Percentiles rank a stretch among this genome's conserved stretches.
Evolutionary conservation across 306 rosid species (phyloP).

Genomic region (Prunus campanulata): DNA sequence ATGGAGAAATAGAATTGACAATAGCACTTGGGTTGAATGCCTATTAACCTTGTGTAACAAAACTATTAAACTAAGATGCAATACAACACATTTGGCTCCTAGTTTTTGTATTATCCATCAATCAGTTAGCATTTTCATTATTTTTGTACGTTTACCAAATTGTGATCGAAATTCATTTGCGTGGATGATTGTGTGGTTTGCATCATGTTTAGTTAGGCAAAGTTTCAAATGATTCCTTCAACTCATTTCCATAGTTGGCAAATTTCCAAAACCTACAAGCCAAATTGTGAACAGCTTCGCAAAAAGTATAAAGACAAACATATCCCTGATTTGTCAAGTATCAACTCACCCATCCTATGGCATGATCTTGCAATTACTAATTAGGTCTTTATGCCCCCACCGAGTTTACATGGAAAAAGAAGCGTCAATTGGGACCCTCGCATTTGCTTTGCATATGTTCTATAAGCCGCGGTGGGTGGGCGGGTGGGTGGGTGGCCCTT

Average conservation of each 20-base stretch:
- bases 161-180: background rate
- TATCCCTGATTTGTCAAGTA: too few species aligned
- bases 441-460: background rate
- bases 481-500: background rate
- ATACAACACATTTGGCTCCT: too few species aligned
- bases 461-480: background rate
- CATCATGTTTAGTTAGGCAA: background rate
- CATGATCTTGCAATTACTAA: background rate
- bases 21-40: too few species aligned
- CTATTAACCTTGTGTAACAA: too few species aligned
- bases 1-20: too few species aligned
- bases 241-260: background rate
- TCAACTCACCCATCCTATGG: background rate
- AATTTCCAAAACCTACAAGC: slow-evolving; percentile 5
- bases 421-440: background rate
- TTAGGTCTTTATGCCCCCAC: background rate
- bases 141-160: background rate
- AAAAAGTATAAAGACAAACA: background rate
- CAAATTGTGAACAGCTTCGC: background rate
- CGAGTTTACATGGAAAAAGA: background rate
- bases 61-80: too few species aligned
- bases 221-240: background rate
- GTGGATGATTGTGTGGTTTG: background rate
- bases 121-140: background rate
- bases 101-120: background rate